phyloP scores from a whole-genome alignment of 768 basidiomycete genomes.

The Amanita jacksonii region DNA sequence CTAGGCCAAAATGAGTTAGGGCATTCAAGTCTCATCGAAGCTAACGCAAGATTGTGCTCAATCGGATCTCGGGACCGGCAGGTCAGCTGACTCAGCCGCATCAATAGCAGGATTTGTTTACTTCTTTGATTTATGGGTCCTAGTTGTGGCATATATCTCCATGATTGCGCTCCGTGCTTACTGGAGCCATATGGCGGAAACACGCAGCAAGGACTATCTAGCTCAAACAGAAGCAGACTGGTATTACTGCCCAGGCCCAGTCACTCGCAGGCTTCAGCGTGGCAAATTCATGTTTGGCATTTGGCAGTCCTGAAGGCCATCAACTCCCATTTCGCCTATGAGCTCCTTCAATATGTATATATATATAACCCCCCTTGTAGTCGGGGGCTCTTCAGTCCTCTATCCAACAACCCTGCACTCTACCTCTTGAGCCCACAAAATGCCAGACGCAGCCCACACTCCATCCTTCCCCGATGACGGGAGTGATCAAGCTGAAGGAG shows the following conservation, averaged over 20 bases:
- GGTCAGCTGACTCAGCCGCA: constrained; percentile 3
- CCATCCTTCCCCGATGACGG: not conserved
- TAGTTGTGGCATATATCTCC: not conserved
- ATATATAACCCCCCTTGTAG: not conserved
- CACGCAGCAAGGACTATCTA: not conserved
- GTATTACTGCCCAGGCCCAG: constrained; percentile 6
- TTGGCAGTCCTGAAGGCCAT: constrained; percentile 1
- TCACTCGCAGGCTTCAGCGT: constrained; percentile 9
- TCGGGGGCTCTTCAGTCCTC: not conserved
- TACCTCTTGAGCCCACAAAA: not conserved
- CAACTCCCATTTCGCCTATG: constrained; percentile 2
- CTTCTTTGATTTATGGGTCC: constrained; percentile 7
- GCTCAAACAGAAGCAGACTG: constrained; percentile 1
- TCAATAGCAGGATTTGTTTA: constrained; percentile 1
- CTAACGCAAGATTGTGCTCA: too few species aligned
- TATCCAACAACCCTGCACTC: not conserved
- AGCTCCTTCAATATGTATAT: constrained; percentile 3
- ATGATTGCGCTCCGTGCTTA: not conserved
- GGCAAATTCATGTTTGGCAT: constrained; percentile 3
- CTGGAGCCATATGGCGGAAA: constrained; percentile 1
- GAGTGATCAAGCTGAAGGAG: not conserved
- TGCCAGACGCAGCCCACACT: not conserved
- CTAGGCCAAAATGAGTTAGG: too few species aligned
- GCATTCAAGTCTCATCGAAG: too few species aligned
- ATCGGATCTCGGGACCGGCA: constrained; percentile 3